A percentile compares a stretch with the other conserved stretches of the same genome.
Evolutionary conservation across 73 alveolate species (phyloP).

Genomic region (Uronychia setigera): DNA sequence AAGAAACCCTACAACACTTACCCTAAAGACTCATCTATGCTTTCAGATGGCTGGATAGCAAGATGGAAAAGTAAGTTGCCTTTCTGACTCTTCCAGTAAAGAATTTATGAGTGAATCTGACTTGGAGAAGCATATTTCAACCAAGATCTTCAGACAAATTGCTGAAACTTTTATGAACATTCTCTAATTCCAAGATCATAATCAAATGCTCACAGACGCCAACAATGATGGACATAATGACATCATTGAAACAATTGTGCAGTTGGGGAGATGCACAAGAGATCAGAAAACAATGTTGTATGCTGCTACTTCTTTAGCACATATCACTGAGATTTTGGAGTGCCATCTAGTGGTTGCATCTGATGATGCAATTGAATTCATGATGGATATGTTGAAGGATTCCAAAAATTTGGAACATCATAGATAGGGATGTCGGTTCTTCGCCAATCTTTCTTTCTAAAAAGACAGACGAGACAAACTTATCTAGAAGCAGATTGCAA

Average conservation of each 20-base stretch:
- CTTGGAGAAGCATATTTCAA: not conserved
- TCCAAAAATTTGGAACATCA: conserved; percentile 61
- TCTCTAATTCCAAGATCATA: conserved; percentile 53
- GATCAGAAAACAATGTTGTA: conserved; percentile 62
- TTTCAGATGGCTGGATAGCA: conserved; percentile 59
- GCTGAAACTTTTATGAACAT: conserved; percentile 65
- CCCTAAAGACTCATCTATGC: conserved; percentile 50
- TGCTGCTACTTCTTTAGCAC: conserved; percentile 68
- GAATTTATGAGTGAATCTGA: not conserved
- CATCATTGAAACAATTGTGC: conserved; percentile 54
- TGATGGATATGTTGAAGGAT: conserved; percentile 69
- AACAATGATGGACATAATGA: conserved; percentile 29
- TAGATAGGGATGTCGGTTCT: conserved; percentile 69
- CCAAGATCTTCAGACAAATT: conserved; percentile 52
- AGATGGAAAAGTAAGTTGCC: not conserved
- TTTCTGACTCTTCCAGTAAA: not conserved
- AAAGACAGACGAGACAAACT: conserved; percentile 49
- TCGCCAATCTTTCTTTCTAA: conserved; percentile 59
- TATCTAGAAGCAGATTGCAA: conserved; percentile 50
- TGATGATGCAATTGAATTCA: conserved; percentile 64
- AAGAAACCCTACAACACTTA: conserved; percentile 35
- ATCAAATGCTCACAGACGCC: conserved; percentile 30
- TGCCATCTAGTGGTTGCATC: conserved; percentile 61
- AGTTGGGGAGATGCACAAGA: conserved; percentile 57
- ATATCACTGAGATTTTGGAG: conserved; percentile 65